Base-by-base conservation (phyloP, 345 rosid genomes). In the Triadica sebifera region DNA sequence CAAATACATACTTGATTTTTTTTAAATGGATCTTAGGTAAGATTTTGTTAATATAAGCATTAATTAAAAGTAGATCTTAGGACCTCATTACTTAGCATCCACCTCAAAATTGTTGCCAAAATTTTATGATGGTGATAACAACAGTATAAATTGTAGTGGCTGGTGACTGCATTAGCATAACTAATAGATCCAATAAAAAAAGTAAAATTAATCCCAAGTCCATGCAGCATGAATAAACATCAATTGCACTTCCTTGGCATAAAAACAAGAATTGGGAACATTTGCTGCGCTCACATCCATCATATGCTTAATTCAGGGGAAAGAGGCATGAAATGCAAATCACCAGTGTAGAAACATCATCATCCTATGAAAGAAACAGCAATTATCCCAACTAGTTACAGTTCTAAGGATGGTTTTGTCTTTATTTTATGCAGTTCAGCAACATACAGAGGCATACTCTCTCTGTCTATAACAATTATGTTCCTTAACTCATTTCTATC, bases 361-460 rank as follows among this genome's bases (percentile, higher is more conserved):
- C 22, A 19, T 46, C 50, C 50, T 46, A 12, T 12, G 29, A 65
- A 9, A 41, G 38, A 34, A 16, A 20, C 49, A 52, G 13, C 43
- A 69, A 38, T 29, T 19, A 67, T 6, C 25, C 47, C 47, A 34
- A 9, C 49, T 8, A 10, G n/a, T 38, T 22, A 45, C 9, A 13
- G 37, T 38, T 38, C 19, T 22, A 20, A 71, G 45, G 29, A 24
- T 71, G 66, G 11, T 37, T 25, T 39, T 25, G 45, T 20, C 10
- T 38, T 37, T 51, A 29, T 19, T 46, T 59, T 59, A 15, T 43
- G 8, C 60, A 20, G 50, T 16, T 39, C 46, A 55, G 50, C 25
- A 12, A 59, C 49, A 60, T 34, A 57, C n/a, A 52, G 59, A 74
- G 47, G 50, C 25, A 51, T 38, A 38, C n/a, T 74, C 4, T 47